These are phyloP conservation scores for Piper betle DNA, from an alignment of 164 flowering plant genomes.

Conservation along the genomic window DNA sequence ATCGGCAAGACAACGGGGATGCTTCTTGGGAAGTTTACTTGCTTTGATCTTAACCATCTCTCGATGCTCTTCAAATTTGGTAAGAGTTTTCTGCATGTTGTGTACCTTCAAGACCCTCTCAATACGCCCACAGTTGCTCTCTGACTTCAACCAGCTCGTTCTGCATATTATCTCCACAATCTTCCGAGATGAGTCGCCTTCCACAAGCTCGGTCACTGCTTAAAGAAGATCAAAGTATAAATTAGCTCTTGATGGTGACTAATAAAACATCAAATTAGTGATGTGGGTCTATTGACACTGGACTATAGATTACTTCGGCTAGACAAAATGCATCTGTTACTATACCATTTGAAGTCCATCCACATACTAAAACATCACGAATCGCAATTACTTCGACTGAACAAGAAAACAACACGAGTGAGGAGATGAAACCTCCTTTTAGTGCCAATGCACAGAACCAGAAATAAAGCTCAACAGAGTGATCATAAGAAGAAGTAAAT, in stretches of 20 bases:
- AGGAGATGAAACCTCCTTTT: no score
- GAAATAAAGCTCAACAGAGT: no score
- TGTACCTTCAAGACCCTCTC: slow-evolving; percentile 64
- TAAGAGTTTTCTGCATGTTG: slow-evolving; percentile 52
- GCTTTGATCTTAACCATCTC: slow-evolving; percentile 59
- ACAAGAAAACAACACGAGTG: no score
- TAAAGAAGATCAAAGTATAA: not conserved
- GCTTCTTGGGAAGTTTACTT: slow-evolving; percentile 58
- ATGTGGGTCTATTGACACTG: no score
- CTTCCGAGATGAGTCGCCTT: slow-evolving; percentile 61
- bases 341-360: no score
- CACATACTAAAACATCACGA: no score
- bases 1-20: slow-evolving; percentile 67
- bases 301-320: no score
- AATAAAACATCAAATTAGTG: not conserved
- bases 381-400: no score
- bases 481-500: no score
- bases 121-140: slow-evolving; percentile 34
- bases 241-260: not conserved
- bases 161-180: slow-evolving; percentile 62
- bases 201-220: slow-evolving; percentile 56
- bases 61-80: slow-evolving; percentile 56
- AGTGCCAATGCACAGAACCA: no score
- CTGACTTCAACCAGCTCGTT: slow-evolving; percentile 52
- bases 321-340: no score